A percentile compares a stretch with the other conserved stretches of the same genome.
phyloP scores from a whole-genome alignment of 2,329 filamentous ascomycete genomes.

The Penicillium oxalicum region DNA sequence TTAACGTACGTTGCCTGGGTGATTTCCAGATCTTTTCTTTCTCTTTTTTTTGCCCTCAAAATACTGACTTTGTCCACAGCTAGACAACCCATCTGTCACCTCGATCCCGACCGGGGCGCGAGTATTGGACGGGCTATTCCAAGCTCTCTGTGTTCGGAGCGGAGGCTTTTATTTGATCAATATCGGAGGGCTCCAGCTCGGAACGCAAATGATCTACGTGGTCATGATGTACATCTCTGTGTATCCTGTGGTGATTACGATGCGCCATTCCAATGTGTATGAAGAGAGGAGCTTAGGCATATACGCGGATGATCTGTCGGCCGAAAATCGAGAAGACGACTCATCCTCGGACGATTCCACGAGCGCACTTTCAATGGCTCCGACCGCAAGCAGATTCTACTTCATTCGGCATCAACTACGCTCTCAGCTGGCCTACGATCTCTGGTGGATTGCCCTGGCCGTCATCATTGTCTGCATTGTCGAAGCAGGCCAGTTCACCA shows the following conservation, averaged over 20 bases:
- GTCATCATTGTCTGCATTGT: constrained; percentile 53
- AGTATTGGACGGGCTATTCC: constrained; percentile 54
- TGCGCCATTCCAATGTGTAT: constrained; percentile 57
- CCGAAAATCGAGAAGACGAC: background rate
- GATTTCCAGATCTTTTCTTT: too few species aligned
- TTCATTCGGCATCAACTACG: constrained; percentile 51
- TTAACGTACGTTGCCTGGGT: constrained; percentile 27
- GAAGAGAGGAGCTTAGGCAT: constrained; percentile 55
- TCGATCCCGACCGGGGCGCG: constrained; percentile 29
- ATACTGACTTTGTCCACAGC: background rate
- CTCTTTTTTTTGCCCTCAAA: too few species aligned
- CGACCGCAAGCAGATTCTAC: constrained; percentile 14
- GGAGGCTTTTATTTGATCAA: constrained; percentile 47
- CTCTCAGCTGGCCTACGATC: constrained; percentile 56
- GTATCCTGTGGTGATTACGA: constrained; percentile 57
- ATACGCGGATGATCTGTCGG: constrained; percentile 39
- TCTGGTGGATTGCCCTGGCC: constrained; percentile 58
- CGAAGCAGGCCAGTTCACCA: constrained; percentile 49
- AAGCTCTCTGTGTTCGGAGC: constrained; percentile 49
- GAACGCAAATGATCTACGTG: constrained; percentile 46
- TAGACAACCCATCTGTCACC: background rate
- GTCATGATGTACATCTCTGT: constrained; percentile 63
- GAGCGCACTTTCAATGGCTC: background rate
- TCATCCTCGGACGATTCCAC: background rate
- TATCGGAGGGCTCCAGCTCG: constrained; percentile 37